Conservation (phyloP, 2,329 filamentous ascomycete species). For the Colletotrichum neosansevieriae region DNA sequence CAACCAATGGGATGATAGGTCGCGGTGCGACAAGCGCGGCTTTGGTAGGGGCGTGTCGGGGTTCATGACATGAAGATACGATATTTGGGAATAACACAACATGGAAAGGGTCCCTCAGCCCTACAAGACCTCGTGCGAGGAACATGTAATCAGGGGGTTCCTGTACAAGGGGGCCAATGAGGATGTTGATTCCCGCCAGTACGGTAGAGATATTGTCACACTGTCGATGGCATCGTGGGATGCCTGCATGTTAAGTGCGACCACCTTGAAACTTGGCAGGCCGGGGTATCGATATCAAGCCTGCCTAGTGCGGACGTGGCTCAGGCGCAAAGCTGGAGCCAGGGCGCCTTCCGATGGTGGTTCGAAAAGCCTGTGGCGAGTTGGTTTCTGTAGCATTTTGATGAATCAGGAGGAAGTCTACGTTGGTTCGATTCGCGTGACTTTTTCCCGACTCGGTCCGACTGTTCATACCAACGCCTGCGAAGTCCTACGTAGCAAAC, state of each 20-base stretch:
- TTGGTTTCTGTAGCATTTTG: not conserved
- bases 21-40: not conserved
- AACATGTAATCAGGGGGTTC: not conserved
- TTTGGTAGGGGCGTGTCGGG: not conserved
- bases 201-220: not conserved
- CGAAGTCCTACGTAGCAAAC: not conserved
- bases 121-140: not conserved
- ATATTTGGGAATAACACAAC: conserved; percentile 17
- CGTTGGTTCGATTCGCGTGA: not conserved
- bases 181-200: not conserved
- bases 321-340: not conserved
- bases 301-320: not conserved
- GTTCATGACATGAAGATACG: conserved; percentile 1
- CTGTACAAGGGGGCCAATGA: not conserved
- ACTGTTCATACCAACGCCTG: not conserved
- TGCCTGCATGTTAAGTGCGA: not conserved
- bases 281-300: not conserved
- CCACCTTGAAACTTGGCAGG: not conserved
- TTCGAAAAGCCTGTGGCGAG: not conserved
- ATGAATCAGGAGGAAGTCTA: not conserved
- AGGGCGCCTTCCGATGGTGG: not conserved
- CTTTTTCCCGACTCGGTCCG: not conserved
- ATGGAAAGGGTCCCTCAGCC: conserved; percentile 12
- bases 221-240: not conserved
- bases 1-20: not conserved